Percentiles rank a stretch among this genome's conserved stretches.
These are phyloP conservation scores for Neonectria hederae DNA, from an alignment of 2,329 filamentous ascomycete species.

Conservation along the genomic window DNA sequence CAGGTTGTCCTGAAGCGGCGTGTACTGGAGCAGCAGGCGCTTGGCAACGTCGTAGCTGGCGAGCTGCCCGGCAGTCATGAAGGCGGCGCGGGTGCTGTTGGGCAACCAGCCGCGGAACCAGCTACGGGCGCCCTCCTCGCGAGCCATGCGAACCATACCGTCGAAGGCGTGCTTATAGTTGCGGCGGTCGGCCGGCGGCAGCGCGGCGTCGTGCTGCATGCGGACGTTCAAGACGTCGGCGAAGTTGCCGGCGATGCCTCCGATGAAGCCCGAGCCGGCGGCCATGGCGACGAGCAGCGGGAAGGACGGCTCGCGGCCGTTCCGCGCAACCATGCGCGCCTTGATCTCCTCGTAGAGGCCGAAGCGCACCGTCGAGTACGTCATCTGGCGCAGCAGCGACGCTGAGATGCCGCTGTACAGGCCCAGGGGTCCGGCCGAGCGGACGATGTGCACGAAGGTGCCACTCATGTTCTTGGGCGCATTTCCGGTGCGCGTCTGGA, in stretches of 20 bases:
- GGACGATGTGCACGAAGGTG: conserved; percentile 85
- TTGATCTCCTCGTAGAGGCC: conserved; percentile 97
- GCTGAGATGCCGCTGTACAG: conserved; percentile 94
- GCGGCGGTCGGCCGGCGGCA: conserved; percentile 76
- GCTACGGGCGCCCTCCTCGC: conserved; percentile 78
- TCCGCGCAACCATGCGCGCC: conserved; percentile 62
- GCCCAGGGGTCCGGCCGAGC: conserved; percentile 77
- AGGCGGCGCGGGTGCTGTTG: conserved; percentile 81
- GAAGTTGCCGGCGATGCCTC: conserved; percentile 90
- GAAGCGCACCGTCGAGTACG: conserved; percentile 96
- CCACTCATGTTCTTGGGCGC: conserved; percentile 83
- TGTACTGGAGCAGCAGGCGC: conserved; percentile 70
- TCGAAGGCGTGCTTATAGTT: conserved; percentile 92
- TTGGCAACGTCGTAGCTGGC: conserved; percentile 89
- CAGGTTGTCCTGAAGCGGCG: conserved; percentile 74
- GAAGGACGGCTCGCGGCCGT: conserved; percentile 69
- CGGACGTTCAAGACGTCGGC: conserved; percentile 97
- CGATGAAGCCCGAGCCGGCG: conserved; percentile 83
- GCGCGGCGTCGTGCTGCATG: conserved; percentile 92
- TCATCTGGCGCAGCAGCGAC: conserved; percentile 90
- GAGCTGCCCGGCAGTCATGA: conserved; percentile 87
- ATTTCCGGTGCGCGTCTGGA: conserved; percentile 83
- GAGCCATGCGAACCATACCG: conserved; percentile 86
- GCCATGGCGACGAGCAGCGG: conserved; percentile 84
- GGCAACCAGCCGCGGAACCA: conserved; percentile 89